phyloP scores from a whole-genome alignment of 2,329 filamentous ascomycete species.

The Tolypocladium capitatum region DNA sequence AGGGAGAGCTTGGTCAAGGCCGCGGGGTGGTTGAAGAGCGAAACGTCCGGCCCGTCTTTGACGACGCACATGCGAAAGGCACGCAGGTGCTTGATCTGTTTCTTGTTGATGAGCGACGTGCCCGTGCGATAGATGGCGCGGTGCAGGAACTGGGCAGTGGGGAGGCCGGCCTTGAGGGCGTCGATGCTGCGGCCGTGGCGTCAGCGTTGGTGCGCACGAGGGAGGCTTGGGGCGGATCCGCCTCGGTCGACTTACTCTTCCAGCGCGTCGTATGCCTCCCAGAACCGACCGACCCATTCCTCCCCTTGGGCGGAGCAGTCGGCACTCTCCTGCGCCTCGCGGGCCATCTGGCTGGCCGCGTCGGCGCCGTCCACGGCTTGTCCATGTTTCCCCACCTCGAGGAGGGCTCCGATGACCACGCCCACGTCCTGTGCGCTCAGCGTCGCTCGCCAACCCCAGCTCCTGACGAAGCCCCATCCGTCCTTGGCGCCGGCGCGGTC shows the following conservation, averaged over 20 bases:
- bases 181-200: slow-evolving; percentile 43
- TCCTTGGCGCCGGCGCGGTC: slow-evolving; percentile 65
- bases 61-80: slow-evolving; percentile 93
- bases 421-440: slow-evolving; percentile 86
- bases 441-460: slow-evolving; percentile 95
- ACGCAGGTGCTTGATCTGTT: slow-evolving; percentile 81
- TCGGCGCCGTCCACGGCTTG: slow-evolving; percentile 19
- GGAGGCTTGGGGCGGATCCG: not conserved
- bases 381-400: slow-evolving; percentile 68
- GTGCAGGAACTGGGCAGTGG: slow-evolving; percentile 78
- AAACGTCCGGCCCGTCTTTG: slow-evolving; percentile 83
- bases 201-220: not conserved
- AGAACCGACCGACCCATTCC: slow-evolving; percentile 55
- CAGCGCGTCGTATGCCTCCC: slow-evolving; percentile 59
- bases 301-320: slow-evolving; percentile 40
- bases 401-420: slow-evolving; percentile 80
- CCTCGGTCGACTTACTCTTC: slow-evolving; percentile 40
- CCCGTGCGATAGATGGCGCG: slow-evolving; percentile 88
- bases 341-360: slow-evolving; percentile 17
- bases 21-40: slow-evolving; percentile 84
- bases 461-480: slow-evolving; percentile 92
- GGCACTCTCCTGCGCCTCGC: slow-evolving; percentile 32
- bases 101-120: slow-evolving; percentile 81
- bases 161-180: slow-evolving; percentile 60
- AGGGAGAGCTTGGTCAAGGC: slow-evolving; percentile 86